Base-by-base conservation (phyloP, 495 filamentous ascomycete species). In the Aspergillus homomorphus region DNA sequence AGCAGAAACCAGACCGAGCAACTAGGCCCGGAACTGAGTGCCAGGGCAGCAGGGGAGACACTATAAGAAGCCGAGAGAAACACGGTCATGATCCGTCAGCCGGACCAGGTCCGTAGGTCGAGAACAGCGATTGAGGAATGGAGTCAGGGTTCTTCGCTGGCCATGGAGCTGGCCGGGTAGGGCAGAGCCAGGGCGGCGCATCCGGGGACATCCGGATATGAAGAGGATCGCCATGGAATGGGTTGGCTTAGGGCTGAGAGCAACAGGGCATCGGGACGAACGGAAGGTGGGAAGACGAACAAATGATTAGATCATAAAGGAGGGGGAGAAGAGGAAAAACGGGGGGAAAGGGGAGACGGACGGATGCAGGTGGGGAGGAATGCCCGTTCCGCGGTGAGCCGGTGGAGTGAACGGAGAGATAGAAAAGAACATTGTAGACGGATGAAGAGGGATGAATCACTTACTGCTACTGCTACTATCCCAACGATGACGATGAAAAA, bases 271-370 rank as follows among this genome's bases (percentile, higher is more conserved):
- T 21, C 64, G 64, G 61, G 56, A 66, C 51, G 44, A 54, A 59
- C 58, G 64, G 64, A 62, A 63, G 57, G 30, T 56, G 33, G 12
- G 33, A 38, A 38, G 33, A 38, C 7, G 33, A 12, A 38, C 33
- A 38, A 38, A 38, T 38, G 61, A 53, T 66, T 63, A 66, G 61
- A 63, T 66, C 63, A 63, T 66, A 48, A 56, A 53, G 51, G 48
- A 58, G 55, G 49, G 61, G 51, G 54, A 43, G 50, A 19, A 20
- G 38, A 52, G 16, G 54, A 20, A n/a, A 53, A 53, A 33, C 45
- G 60, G 48, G 2, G 4, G 8, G 33, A 12, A 38, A 43, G 20
- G 58, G 56, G 58, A 54, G 43, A 58, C 24, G 21, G 64, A 66
- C 64, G 58, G 53, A 66, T 66, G 61, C 60, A 63, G 58, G 43